These are phyloP conservation scores for Blastocystis sp. DNA, from an alignment of 352 stramenopile genomes.

Conservation along the genomic window DNA sequence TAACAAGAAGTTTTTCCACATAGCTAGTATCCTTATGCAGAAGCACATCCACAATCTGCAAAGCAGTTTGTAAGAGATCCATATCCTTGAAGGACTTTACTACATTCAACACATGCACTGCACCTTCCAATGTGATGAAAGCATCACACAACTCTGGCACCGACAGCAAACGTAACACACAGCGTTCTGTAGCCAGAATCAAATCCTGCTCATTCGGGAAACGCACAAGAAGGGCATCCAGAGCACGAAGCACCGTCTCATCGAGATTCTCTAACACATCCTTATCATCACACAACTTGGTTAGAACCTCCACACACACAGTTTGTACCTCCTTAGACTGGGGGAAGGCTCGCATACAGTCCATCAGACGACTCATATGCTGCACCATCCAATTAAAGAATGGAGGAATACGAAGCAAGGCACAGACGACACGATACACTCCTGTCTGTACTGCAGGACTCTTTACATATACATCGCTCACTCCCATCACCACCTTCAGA, in stretches of 20 bases:
- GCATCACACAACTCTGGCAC: conserved; percentile 29
- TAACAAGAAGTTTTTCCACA: conserved; percentile 40
- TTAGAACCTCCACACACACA: conserved; percentile 51
- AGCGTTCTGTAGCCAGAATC: conserved; percentile 49
- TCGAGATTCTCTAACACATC: conserved; percentile 31
- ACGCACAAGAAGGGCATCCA: conserved; percentile 39
- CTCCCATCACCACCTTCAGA: conserved; percentile 12
- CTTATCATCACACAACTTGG: conserved; percentile 45
- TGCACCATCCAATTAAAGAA: conserved; percentile 45
- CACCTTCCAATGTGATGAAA: conserved; percentile 29
- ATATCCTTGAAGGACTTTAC: conserved; percentile 58
- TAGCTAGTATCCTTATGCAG: conserved; percentile 15
- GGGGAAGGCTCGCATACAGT: conserved; percentile 23
- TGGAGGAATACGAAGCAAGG: conserved; percentile 25
- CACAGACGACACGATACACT: conserved; percentile 26
- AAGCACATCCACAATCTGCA: conserved; percentile 28
- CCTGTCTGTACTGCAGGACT: conserved; percentile 26
- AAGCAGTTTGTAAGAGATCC: conserved; percentile 10
- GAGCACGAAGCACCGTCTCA: background rate
- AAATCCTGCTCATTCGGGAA: conserved; percentile 48
- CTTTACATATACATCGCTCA: conserved; percentile 23
- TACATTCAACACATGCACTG: conserved; percentile 1
- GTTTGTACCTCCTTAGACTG: conserved; percentile 66
- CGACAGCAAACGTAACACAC: conserved; percentile 25
- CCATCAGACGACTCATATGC: conserved; percentile 22